Percentiles rank a stretch among this genome's conserved stretches.
These are phyloP conservation scores for Talaromyces thailandensis DNA, from an alignment of 495 filamentous ascomycete species.

Conservation along the genomic window DNA sequence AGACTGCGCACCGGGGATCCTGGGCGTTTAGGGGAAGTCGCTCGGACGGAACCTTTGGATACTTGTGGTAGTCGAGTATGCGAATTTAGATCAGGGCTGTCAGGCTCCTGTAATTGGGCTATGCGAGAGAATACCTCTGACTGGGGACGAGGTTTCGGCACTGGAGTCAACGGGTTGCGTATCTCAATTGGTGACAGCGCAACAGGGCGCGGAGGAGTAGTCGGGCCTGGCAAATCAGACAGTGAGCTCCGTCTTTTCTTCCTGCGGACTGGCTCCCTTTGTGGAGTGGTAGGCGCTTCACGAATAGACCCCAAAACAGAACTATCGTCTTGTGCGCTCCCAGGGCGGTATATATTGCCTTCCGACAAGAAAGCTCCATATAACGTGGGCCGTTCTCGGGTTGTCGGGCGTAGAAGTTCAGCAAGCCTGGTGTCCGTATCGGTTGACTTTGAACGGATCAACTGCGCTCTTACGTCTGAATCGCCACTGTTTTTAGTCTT, in stretches of 20 bases:
- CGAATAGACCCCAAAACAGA: constrained; percentile 32
- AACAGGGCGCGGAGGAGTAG: constrained; percentile 32
- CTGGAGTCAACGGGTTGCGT: constrained; percentile 27
- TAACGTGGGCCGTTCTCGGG: constrained; percentile 51
- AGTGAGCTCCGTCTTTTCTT: constrained; percentile 88
- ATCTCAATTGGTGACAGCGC: constrained; percentile 25
- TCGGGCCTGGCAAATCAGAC: constrained; percentile 68
- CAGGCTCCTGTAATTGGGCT: constrained; percentile 23
- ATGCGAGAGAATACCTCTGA: constrained; percentile 24
- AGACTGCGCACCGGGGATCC: constrained; percentile 28
- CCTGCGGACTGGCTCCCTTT: constrained; percentile 15
- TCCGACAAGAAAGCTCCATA: constrained; percentile 28
- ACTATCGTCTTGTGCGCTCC: constrained; percentile 33
- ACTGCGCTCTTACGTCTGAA: constrained; percentile 47
- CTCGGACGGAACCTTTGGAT: constrained; percentile 23
- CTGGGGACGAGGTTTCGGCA: constrained; percentile 15
- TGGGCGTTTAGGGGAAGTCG: constrained; percentile 27
- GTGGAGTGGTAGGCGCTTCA: constrained; percentile 22
- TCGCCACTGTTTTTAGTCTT: constrained; percentile 63
- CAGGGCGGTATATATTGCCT: constrained; percentile 34
- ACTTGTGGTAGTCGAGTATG: constrained; percentile 16
- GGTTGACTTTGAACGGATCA: constrained; percentile 73
- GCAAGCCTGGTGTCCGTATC: constrained; percentile 53
- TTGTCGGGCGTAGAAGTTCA: constrained; percentile 50
- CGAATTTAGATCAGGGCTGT: constrained; percentile 24